These are phyloP conservation scores for Sungouiella blattae DNA, from an alignment of 805 yeast species.

Conservation along the genomic window DNA sequence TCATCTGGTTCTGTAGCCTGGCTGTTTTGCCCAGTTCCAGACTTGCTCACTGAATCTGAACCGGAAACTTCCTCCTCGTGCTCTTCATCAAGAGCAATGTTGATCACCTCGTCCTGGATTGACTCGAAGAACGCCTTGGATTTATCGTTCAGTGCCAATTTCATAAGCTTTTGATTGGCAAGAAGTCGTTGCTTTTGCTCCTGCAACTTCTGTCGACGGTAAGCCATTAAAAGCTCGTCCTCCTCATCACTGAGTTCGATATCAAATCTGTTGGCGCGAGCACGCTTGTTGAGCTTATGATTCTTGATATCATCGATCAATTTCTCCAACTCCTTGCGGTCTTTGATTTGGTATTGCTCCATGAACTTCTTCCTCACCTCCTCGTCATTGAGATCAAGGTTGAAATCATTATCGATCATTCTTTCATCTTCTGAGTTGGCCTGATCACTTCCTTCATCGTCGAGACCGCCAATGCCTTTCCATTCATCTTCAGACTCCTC, in stretches of 20 bases:
- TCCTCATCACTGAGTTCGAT: slow-evolving; percentile 75
- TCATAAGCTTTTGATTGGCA: slow-evolving; percentile 42
- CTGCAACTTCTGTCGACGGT: slow-evolving; percentile 38
- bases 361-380: slow-evolving; percentile 56
- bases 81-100: slow-evolving; percentile 25
- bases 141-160: slow-evolving; percentile 49
- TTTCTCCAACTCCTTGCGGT: slow-evolving; percentile 60
- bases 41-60: slow-evolving; percentile 1
- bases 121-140: slow-evolving; percentile 66
- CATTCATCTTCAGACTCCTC: slow-evolving; percentile 89
- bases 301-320: slow-evolving; percentile 69
- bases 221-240: slow-evolving; percentile 53
- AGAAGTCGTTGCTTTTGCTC: slow-evolving; percentile 49
- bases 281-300: slow-evolving; percentile 63
- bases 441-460: slow-evolving; percentile 54
- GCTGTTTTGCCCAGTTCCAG: background rate
- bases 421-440: slow-evolving; percentile 74
- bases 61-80: slow-evolving; percentile 17
- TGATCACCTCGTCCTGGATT: slow-evolving; percentile 46
- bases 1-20: slow-evolving; percentile 5
- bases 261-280: slow-evolving; percentile 49
- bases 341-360: slow-evolving; percentile 59
- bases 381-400: slow-evolving; percentile 52
- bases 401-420: slow-evolving; percentile 70
- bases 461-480: slow-evolving; percentile 75